phyloP scores from a whole-genome alignment of 768 basidiomycete genomes.

The Termitomyces sp. region DNA sequence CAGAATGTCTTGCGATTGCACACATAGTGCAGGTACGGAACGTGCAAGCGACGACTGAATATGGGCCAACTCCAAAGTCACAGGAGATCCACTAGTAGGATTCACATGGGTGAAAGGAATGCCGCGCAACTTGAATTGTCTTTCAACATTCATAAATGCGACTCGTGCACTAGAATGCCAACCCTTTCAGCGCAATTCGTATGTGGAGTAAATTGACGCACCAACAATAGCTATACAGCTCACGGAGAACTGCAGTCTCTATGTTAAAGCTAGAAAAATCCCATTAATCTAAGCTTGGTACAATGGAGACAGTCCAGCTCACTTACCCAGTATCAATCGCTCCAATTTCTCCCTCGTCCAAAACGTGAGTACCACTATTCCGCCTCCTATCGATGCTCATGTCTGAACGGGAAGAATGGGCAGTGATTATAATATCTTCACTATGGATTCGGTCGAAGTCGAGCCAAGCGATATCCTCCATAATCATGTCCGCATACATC shows the following conservation, averaged over 20 bases:
- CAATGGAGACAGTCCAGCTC: background rate
- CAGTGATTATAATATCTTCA: conserved; percentile 24
- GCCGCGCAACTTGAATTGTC: conserved; percentile 75
- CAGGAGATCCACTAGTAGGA: conserved; percentile 37
- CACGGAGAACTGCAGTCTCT: conserved; percentile 66
- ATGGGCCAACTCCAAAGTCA: conserved; percentile 42
- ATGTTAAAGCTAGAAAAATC: conserved; percentile 52
- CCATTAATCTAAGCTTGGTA: conserved; percentile 1
- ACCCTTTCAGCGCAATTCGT: background rate
- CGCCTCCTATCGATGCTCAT: conserved; percentile 17
- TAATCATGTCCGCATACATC: conserved; percentile 53
- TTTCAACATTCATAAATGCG: conserved; percentile 84
- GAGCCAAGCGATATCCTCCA: conserved; percentile 79
- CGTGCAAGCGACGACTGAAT: conserved; percentile 70
- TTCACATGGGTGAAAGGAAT: conserved; percentile 78
- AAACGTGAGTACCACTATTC: conserved; percentile 8
- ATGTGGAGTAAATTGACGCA: conserved; percentile 22
- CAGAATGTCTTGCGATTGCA: conserved; percentile 76
- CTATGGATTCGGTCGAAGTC: conserved; percentile 64
- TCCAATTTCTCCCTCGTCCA: conserved; percentile 1
- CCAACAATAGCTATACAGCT: conserved; percentile 89
- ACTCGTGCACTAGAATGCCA: conserved; percentile 65
- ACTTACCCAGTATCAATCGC: conserved; percentile 15
- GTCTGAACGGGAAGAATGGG: conserved; percentile 17
- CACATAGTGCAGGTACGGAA: conserved; percentile 79